Base-by-base conservation (phyloP, 768 basidiomycete species). In the Pleurotus sapidus region DNA sequence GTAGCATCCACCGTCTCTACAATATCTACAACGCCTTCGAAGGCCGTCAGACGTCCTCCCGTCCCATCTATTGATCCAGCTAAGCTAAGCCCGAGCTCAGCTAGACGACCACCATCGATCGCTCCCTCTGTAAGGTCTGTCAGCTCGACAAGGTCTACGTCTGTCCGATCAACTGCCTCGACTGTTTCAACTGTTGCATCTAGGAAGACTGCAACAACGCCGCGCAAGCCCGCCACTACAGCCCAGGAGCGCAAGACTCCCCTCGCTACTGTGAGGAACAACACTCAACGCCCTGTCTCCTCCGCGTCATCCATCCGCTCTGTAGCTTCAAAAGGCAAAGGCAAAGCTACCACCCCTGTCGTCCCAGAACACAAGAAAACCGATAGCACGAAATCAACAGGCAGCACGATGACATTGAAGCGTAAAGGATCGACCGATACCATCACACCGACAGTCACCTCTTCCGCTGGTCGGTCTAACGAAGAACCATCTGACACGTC, bases 371-470 rank as follows among this genome's bases (percentile, higher is more conserved):
- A 79, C 67, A 77, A 72, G 65, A 81, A 79, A 67, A 74, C 71
- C 17, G 70, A 69, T 17, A 82, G 79, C 56, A 76, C 73, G 20
- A 63, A 74, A 23, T 80, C 78, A 46, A 73, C 72, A 20, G 68
- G 70, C 20, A 75, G 81, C 63, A 67, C 69, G 17, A 71, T 73
- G 20, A 82, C 79, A n/a, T 64, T 73, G 57, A 74, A 64, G 63
- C 70, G 73, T 64, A 70, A 66, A 51, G 73, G 70, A 37, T 84
- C 78, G 53, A 71, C 71, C 25, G 80, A 82, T 57, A 81, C 80
- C 0, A 77, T 81, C 49, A 77, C 73, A 23, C 72, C 48, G 25
- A 47, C 46, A 6, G 47, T 46, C 46, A 7, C 51, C 8, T 39
- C 48, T 5, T 25, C 53, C 39, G 6, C 27, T 3, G 46, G 45